Conservation (phyloP, 441 rosid genomes). For the Sinapis alba region DNA sequence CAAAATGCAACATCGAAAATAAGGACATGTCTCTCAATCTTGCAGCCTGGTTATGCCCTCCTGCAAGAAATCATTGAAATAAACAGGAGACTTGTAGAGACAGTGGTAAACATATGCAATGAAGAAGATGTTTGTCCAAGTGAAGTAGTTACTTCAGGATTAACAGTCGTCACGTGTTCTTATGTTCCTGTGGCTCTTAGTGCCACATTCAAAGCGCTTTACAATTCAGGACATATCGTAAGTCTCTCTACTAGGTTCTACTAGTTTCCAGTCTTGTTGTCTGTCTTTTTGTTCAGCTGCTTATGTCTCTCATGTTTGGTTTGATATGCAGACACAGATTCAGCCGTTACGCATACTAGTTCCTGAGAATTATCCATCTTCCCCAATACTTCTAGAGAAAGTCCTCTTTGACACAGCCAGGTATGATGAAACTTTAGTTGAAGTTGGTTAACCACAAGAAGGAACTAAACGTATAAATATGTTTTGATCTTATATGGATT, state of each 20-base stretch:
- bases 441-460: background rate
- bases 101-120: conserved; percentile 59
- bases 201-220: conserved; percentile 30
- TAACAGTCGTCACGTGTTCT: conserved; percentile 36
- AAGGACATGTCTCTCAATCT: background rate
- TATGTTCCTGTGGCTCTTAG: conserved; percentile 38
- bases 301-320: conserved; percentile 1
- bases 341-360: conserved; percentile 41
- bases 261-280: background rate
- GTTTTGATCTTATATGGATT: background rate
- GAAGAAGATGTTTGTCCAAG: conserved; percentile 51
- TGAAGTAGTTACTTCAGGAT: conserved; percentile 45
- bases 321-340: conserved; percentile 36
- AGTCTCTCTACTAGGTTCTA: background rate
- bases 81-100: conserved; percentile 62
- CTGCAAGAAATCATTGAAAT: conserved; percentile 68
- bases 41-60: conserved; percentile 63
- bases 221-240: conserved; percentile 37
- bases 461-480: background rate
- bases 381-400: conserved; percentile 37
- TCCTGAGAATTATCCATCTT: conserved; percentile 41
- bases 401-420: conserved; percentile 9
- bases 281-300: background rate
- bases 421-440: conserved; percentile 25
- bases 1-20: background rate